Conservation (phyloP, 2,329 filamentous ascomycete genomes). For the Microascus cirrosus region DNA sequence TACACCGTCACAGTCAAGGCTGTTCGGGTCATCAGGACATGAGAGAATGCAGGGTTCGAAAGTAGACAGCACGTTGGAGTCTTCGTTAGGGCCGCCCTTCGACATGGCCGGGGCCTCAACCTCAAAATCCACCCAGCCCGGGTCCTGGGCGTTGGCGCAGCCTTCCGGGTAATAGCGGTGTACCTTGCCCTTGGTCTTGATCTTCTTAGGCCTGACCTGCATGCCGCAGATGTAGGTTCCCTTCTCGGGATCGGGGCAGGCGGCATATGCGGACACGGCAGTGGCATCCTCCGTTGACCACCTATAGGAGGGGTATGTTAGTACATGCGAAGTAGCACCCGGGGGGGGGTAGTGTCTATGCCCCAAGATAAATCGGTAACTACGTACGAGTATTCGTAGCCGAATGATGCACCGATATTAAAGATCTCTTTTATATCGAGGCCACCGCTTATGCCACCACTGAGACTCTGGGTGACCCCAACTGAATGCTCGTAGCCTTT, state of each 20-base stretch:
- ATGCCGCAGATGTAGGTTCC: not conserved
- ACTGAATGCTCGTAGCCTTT: not conserved
- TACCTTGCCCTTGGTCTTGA: not conserved
- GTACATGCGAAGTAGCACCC: not conserved
- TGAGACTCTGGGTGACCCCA: not conserved
- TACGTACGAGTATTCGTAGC: not conserved
- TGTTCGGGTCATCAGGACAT: not conserved
- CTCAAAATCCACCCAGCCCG: not conserved
- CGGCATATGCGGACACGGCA: not conserved
- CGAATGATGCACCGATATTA: not conserved
- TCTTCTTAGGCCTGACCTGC: not conserved
- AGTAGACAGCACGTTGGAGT: not conserved
- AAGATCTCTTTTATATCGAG: not conserved
- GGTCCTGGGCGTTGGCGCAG: not conserved
- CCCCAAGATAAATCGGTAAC: not conserved
- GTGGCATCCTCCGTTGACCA: not conserved
- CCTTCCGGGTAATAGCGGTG: not conserved
- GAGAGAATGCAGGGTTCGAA: not conserved
- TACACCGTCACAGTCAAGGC: not conserved
- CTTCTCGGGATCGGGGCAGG: not conserved
- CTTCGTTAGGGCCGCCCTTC: not conserved
- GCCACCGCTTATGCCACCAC: not conserved
- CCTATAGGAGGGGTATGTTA: not conserved
- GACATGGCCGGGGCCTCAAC: not conserved
- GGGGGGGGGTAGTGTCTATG: not conserved